A percentile compares a stretch with the other conserved stretches of the same genome.
Evolutionary conservation across 108 stramenopile species (phyloP).

Genomic region (Skeletonema grethae): DNA sequence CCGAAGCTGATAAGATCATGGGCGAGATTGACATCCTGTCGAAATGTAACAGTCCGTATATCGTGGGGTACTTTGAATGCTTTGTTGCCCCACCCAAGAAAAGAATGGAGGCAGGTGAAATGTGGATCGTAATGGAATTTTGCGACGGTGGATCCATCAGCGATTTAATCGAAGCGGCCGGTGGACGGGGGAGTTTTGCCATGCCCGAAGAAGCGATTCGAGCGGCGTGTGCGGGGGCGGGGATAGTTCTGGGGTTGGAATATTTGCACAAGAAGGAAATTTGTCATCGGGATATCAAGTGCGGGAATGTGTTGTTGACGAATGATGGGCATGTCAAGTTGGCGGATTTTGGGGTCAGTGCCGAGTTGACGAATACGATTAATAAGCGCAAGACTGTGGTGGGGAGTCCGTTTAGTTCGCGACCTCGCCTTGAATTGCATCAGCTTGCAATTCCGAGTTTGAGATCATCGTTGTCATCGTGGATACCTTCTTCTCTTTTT

Average conservation of each 20-base stretch:
- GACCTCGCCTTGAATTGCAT: too few species aligned
- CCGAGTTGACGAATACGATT: constrained; percentile 91
- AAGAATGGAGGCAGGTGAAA: constrained; percentile 48
- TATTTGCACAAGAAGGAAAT: constrained; percentile 91
- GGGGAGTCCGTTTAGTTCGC: constrained; percentile 85
- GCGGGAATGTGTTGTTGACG: constrained; percentile 92
- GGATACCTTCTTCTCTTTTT: too few species aligned
- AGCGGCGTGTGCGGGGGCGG: constrained; percentile 83
- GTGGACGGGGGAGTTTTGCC: constrained; percentile 54
- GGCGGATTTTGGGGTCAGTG: constrained; percentile 93
- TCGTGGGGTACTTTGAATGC: constrained; percentile 91
- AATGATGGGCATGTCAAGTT: constrained; percentile 88
- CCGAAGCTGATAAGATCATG: constrained; percentile 87
- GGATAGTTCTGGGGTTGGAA: constrained; percentile 87
- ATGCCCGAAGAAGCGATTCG: constrained; percentile 81
- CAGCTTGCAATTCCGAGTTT: too few species aligned
- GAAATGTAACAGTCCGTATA: constrained; percentile 84
- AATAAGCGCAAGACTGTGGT: constrained; percentile 97
- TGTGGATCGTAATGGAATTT: constrained; percentile 97
- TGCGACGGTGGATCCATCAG: constrained; percentile 88
- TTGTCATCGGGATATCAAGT: constrained; percentile 96
- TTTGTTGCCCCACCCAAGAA: constrained; percentile 60
- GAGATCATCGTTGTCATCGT: too few species aligned
- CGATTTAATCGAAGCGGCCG: constrained; percentile 81
- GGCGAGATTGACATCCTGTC: constrained; percentile 90